Conservation (phyloP, 306 rosid species). For the Acmispon strigosus region DNA sequence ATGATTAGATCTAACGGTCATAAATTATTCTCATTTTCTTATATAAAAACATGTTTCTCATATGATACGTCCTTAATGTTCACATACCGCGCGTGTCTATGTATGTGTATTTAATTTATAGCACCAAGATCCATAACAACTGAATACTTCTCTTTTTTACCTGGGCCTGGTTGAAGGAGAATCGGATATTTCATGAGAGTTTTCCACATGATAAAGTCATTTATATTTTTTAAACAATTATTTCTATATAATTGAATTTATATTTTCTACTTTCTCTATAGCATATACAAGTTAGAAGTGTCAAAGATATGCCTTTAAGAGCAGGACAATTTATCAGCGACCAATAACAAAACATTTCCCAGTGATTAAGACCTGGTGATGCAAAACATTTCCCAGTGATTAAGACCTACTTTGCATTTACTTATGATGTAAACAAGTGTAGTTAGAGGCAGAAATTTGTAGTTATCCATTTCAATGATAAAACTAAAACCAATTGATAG, state of each 20-base stretch:
- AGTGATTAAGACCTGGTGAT: conserved; percentile 27
- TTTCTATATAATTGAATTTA: not conserved
- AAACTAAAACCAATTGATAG: not conserved
- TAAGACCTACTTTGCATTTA: conserved; percentile 16
- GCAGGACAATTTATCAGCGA: conserved; percentile 1
- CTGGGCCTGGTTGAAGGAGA: too few species aligned
- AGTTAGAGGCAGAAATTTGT: not conserved
- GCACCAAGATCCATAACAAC: too few species aligned
- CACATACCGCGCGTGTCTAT: too few species aligned
- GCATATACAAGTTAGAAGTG: conserved; percentile 9
- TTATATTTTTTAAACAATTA: too few species aligned
- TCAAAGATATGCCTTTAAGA: conserved; percentile 12
- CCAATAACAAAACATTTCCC: not conserved
- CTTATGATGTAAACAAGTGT: not conserved
- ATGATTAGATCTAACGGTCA: too few species aligned
- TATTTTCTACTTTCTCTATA: not conserved
- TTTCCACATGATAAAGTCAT: too few species aligned
- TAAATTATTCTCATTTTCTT: too few species aligned
- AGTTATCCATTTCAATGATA: not conserved
- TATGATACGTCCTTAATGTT: too few species aligned
- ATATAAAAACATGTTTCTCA: too few species aligned
- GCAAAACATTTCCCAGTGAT: conserved; percentile 18
- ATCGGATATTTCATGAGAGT: too few species aligned
- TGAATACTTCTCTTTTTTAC: too few species aligned
- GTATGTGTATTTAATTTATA: too few species aligned